Conservation (phyloP, 345 rosid species). For the Eucalyptus pumila region DNA sequence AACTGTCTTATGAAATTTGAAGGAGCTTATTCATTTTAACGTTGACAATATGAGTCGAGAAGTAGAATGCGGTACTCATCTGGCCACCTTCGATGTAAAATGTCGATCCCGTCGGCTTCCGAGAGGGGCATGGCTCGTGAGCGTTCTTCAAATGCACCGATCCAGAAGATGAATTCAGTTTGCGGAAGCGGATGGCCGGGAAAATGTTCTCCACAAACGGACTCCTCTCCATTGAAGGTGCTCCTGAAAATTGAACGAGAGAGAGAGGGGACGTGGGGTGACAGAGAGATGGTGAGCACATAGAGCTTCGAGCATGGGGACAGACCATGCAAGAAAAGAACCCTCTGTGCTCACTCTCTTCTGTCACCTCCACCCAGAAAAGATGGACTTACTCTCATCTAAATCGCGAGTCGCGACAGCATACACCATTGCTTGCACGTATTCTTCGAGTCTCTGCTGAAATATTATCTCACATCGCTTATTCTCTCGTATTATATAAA, state of each 20-base stretch:
- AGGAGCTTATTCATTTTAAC: not conserved
- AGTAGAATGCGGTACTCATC: not conserved
- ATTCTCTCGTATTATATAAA: not conserved
- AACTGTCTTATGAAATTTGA: not conserved
- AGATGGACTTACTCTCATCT: not conserved
- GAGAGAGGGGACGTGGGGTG: not conserved
- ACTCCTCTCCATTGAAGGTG: not conserved
- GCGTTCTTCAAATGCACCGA: not conserved
- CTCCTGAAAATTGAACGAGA: not conserved
- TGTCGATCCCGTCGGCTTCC: not conserved
- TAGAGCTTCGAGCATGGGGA: conserved; percentile 1
- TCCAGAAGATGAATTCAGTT: too few species aligned
- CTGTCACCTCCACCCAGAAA: conserved; percentile 1
- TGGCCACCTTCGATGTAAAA: not conserved
- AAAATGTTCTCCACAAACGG: not conserved
- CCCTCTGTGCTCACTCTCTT: conserved; percentile 20
- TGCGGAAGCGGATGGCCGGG: not conserved
- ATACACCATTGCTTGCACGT: not conserved
- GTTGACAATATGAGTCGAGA: not conserved
- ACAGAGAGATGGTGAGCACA: conserved; percentile 6
- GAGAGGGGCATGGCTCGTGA: not conserved
- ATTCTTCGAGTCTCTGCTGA: too few species aligned
- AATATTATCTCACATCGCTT: too few species aligned
- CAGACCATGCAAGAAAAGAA: conserved; percentile 1
- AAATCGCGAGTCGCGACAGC: not conserved